phyloP scores from a whole-genome alignment of 1,284 basidiomycete genomes.

The Ustilago vetiveriae region DNA sequence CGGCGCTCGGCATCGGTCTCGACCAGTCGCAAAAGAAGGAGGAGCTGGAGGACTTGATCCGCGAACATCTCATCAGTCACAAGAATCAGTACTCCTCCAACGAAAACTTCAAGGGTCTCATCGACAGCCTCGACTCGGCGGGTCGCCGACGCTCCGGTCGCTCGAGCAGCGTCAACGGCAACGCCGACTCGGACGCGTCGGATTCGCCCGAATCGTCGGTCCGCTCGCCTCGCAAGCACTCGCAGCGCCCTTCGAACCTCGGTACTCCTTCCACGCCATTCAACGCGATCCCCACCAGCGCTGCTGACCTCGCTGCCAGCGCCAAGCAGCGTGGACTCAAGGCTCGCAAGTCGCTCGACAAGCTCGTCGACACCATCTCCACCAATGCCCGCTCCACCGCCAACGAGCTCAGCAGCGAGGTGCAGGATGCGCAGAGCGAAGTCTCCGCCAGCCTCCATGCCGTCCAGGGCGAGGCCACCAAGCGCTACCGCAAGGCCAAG shows the following conservation, averaged over 20 bases:
- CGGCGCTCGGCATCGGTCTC: slow-evolving; percentile 46
- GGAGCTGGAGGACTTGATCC: slow-evolving; percentile 54
- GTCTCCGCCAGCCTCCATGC: slow-evolving; percentile 40
- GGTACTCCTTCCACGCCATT: slow-evolving; percentile 40
- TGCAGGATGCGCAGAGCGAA: slow-evolving; percentile 47
- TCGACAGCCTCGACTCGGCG: slow-evolving; percentile 54
- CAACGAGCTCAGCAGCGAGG: slow-evolving; percentile 38
- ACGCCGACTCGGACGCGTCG: slow-evolving; percentile 52
- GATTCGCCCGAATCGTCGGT: slow-evolving; percentile 48
- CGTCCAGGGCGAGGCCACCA: slow-evolving; percentile 37
- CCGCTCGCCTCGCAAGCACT: slow-evolving; percentile 59
- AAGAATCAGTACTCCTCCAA: slow-evolving; percentile 36
- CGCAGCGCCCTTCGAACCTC: slow-evolving; percentile 38
- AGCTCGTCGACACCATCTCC: slow-evolving; percentile 45
- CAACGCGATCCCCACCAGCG: slow-evolving; percentile 23
- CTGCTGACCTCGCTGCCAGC: slow-evolving; percentile 22
- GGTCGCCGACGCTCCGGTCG: slow-evolving; percentile 37
- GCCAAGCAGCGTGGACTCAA: slow-evolving; percentile 45
- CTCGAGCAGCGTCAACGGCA: slow-evolving; percentile 48
- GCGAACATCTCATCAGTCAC: slow-evolving; percentile 46
- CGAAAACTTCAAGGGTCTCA: slow-evolving; percentile 50
- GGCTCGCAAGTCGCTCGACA: slow-evolving; percentile 52
- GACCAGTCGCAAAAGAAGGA: slow-evolving; percentile 47
- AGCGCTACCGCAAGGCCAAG: slow-evolving; percentile 38
- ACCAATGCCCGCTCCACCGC: slow-evolving; percentile 47